phyloP scores from a whole-genome alignment of 371 early-diverging fungal genomes.

The Parasitella parasitica region DNA sequence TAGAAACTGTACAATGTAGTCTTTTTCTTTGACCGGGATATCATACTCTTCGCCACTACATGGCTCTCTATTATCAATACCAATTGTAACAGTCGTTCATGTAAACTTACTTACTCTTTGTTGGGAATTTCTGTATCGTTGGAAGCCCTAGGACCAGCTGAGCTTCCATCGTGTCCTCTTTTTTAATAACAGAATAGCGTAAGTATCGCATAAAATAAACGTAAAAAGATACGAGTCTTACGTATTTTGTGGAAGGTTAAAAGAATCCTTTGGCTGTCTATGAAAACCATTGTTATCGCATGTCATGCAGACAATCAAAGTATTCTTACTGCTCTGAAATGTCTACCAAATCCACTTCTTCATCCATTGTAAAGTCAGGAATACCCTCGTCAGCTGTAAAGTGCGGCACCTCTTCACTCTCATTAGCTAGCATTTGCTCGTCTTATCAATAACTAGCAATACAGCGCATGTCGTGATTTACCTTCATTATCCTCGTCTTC shows the following conservation, averaged over 20 bases:
- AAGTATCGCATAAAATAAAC: no score
- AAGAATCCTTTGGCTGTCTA: not conserved
- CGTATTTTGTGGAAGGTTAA: not conserved
- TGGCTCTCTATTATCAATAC: not conserved
- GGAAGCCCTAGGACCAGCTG: no score
- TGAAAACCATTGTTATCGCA: not conserved
- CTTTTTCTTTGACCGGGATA: not conserved
- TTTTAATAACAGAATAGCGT: no score
- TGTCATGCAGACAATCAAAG: not conserved
- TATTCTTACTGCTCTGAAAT: not conserved
- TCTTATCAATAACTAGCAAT: not conserved
- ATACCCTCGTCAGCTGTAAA: not conserved
- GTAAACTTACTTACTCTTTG: no score
- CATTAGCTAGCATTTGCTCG: not conserved
- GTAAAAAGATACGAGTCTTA: not conserved
- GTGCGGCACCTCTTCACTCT: not conserved
- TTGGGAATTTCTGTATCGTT: no score
- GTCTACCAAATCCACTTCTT: not conserved
- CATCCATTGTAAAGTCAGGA: not conserved
- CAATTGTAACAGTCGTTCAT: no score
- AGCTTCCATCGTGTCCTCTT: no score
- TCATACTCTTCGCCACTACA: not conserved
- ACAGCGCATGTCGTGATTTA: not conserved
- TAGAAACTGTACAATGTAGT: slow-evolving; percentile 29
- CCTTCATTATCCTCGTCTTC: not conserved